Conservation (phyloP, 345 rosid genomes). For the Streptanthus diversifolius region DNA sequence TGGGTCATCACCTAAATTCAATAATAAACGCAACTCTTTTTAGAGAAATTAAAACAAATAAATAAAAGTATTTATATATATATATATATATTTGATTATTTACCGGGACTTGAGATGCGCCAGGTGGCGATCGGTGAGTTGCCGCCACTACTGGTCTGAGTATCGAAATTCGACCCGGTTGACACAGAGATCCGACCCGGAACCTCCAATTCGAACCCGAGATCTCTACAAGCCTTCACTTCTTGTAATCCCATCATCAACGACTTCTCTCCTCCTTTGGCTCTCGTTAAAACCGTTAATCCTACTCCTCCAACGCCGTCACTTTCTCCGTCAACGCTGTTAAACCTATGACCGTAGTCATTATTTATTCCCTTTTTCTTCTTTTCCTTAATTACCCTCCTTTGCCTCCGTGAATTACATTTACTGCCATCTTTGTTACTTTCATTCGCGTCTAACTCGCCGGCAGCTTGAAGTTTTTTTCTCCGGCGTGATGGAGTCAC, state of each 20-base stretch:
- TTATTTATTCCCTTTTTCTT: not conserved
- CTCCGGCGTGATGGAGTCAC: conserved; percentile 52
- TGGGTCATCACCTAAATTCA: conserved; percentile 79
- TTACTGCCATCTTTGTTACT: conserved; percentile 34
- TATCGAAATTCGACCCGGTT: conserved; percentile 44
- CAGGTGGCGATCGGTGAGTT: conserved; percentile 80
- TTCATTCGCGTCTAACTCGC: conserved; percentile 45
- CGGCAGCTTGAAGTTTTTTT: conserved; percentile 25
- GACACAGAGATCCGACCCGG: conserved; percentile 47
- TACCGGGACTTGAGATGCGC: conserved; percentile 96
- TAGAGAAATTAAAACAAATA: not conserved
- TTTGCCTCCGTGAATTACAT: conserved; percentile 15
- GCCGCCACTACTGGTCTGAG: conserved; percentile 79
- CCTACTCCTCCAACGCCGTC: conserved; percentile 44
- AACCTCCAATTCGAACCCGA: conserved; percentile 82
- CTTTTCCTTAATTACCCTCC: conserved; percentile 24
- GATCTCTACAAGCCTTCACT: conserved; percentile 83
- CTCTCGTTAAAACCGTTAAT: conserved; percentile 70
- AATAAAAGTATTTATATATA: not conserved
- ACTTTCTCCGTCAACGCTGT: conserved; percentile 10
- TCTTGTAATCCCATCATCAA: conserved; percentile 81
- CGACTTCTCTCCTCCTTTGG: conserved; percentile 73
- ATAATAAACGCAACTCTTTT: not conserved
- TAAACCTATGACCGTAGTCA: not conserved
- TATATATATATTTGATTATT: not conserved